Percentiles rank a stretch among this genome's conserved stretches.
phyloP scores from a whole-genome alignment of 2,329 filamentous ascomycete genomes.

The Phaeosphaeria sp. region DNA sequence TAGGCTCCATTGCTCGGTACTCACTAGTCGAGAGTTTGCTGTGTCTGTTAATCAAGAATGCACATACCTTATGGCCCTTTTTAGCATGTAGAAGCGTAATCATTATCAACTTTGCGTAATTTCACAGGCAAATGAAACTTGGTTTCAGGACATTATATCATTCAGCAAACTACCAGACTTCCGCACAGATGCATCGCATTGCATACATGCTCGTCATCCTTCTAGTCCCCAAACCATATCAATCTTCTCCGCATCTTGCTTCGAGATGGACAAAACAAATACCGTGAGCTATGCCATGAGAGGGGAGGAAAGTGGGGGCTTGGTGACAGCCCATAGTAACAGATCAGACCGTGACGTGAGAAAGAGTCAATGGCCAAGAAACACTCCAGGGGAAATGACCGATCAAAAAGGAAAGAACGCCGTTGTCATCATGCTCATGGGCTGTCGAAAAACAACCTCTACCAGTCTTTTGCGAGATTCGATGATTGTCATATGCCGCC shows the following conservation, averaged over 20 bases:
- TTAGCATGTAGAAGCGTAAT: too few species aligned
- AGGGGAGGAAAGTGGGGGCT: neutral
- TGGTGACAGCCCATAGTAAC: too few species aligned
- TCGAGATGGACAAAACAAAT: constrained; percentile 4
- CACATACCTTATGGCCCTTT: too few species aligned
- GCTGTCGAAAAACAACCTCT: constrained; percentile 7
- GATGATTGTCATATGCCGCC: constrained; percentile 43
- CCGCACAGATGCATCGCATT: neutral
- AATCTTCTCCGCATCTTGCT: neutral
- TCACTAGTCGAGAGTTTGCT: too few species aligned
- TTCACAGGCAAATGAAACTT: too few species aligned
- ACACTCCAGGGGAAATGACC: constrained; percentile 9
- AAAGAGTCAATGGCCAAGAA: constrained; percentile 4
- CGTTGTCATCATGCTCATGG: constrained; percentile 24
- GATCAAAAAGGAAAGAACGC: constrained; percentile 24
- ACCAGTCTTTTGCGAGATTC: constrained; percentile 39
- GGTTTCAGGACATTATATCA: neutral
- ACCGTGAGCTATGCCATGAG: constrained; percentile 22
- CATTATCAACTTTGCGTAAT: too few species aligned
- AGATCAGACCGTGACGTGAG: neutral
- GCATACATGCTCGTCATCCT: neutral
- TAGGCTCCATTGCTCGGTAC: too few species aligned
- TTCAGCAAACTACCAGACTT: neutral
- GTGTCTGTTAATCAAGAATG: too few species aligned
- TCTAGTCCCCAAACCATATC: neutral